Base-by-base conservation (phyloP, 305 asterid species). In the Fraxinus xanthoxyloides region DNA sequence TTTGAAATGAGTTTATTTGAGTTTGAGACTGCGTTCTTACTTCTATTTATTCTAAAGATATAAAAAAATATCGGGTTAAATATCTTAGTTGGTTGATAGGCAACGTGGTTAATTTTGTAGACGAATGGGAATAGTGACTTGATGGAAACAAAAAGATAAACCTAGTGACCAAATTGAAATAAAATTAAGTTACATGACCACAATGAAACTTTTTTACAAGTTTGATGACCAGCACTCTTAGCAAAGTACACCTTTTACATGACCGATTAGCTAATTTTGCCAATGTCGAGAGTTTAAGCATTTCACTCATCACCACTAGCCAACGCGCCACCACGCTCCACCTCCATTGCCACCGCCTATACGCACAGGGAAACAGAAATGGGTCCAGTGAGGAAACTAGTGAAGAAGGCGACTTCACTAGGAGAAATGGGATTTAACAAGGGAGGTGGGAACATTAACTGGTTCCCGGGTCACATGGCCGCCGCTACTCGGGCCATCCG, bases 391-490 rank as follows among this genome's bases (percentile, higher is more conserved):
- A 90, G 79, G 79, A 84, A 84, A 46, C 72, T 85, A 8, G 89
- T 80, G 90, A 92, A 80, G 90, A 90, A 90, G 85, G 90, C 82
- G 56, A 43, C 85, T 35, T 75, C 88, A 32, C 79, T 95, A 21
- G 97, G 98, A 56, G 92, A 95, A 84, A 85, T 94, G 93, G 95
- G 94, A 2, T 94, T 95, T 84, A 86, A 86, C 81, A 90, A 86
- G 82, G 95, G 97, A 75, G 99, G 97, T 48, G 99, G 99, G 12
- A 91, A 82, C 82, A 76, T 95, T 35, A 95, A 94, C 80, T 95
- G 99, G 99, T 95, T 89, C 80, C 99, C 99, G 0, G 98, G 99
- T 70, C 99, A 95, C 89, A 95, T 95, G 99, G 99, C 98, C 24
- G 92, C 95, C 76, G 99, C 99, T 84, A 95, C 98, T 69, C 93